Evolutionary conservation across 441 rosid genomes (phyloP).

Genomic region (Jatropha multifida): DNA sequence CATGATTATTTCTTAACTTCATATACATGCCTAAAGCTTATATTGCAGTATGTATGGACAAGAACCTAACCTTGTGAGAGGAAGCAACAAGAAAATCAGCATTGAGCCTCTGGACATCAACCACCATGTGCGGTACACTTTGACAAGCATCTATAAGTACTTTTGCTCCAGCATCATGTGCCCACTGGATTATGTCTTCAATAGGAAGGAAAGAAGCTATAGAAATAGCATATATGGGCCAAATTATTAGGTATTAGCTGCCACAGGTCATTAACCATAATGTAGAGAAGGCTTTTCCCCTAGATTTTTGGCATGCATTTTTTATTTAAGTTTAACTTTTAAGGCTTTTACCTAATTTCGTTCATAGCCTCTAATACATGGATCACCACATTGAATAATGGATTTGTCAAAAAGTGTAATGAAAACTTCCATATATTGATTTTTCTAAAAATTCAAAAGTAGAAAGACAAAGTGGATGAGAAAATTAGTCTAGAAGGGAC

Average conservation of each 20-base stretch:
- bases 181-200: conserved; percentile 69
- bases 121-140: conserved; percentile 94
- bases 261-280: not conserved
- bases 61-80: conserved; percentile 87
- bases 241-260: not conserved
- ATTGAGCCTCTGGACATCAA: conserved; percentile 77
- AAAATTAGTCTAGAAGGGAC: not conserved
- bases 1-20: conserved; percentile 69
- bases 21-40: conserved; percentile 28
- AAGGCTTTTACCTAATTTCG: not conserved
- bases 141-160: conserved; percentile 96
- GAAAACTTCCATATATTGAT: not conserved
- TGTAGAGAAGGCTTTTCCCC: not conserved
- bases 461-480: not conserved
- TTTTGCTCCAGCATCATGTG: conserved; percentile 76
- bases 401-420: not conserved
- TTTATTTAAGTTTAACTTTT: not conserved
- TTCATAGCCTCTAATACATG: not conserved
- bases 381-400: not conserved
- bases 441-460: not conserved
- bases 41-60: conserved; percentile 25
- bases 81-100: conserved; percentile 97
- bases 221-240: conserved; percentile 9
- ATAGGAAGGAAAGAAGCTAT: conserved; percentile 84
- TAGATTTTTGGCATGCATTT: not conserved